phyloP scores from a whole-genome alignment of 495 filamentous ascomycete species.

The Aspergillus wentii region DNA sequence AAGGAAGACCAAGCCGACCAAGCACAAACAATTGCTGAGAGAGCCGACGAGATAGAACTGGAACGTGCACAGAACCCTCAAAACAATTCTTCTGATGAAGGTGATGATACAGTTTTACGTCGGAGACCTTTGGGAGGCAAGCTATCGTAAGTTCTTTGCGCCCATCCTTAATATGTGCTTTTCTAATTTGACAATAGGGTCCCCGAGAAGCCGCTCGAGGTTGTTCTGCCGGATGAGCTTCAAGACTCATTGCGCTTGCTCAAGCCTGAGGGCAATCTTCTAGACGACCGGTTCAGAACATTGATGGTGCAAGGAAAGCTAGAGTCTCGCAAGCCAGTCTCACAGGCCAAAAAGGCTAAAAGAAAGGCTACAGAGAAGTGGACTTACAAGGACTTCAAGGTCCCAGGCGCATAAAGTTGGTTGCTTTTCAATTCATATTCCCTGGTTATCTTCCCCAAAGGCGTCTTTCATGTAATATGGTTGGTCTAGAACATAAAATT shows the following conservation, averaged over 20 bases:
- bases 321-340: slow-evolving; percentile 70
- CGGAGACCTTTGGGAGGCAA: slow-evolving; percentile 71
- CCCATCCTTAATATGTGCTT: background rate
- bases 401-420: slow-evolving; percentile 31
- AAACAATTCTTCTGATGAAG: slow-evolving; percentile 53
- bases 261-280: slow-evolving; percentile 90
- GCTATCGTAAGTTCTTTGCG: slow-evolving; percentile 42
- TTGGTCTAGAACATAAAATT: too few species aligned
- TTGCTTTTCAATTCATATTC: background rate
- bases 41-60: slow-evolving; percentile 55
- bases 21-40: slow-evolving; percentile 60
- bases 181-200: slow-evolving; percentile 44
- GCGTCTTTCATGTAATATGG: too few species aligned
- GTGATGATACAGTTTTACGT: slow-evolving; percentile 56
- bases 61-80: slow-evolving; percentile 35
- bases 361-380: slow-evolving; percentile 87
- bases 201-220: slow-evolving; percentile 74
- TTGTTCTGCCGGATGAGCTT: slow-evolving; percentile 89
- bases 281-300: slow-evolving; percentile 87
- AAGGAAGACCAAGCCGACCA: slow-evolving; percentile 60
- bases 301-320: slow-evolving; percentile 84
- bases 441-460: background rate
- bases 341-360: slow-evolving; percentile 74
- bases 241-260: slow-evolving; percentile 83
- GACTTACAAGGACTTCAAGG: slow-evolving; percentile 89